Base-by-base conservation (phyloP, 2,329 filamentous ascomycete genomes). In the Pleoardoris graminearum region DNA sequence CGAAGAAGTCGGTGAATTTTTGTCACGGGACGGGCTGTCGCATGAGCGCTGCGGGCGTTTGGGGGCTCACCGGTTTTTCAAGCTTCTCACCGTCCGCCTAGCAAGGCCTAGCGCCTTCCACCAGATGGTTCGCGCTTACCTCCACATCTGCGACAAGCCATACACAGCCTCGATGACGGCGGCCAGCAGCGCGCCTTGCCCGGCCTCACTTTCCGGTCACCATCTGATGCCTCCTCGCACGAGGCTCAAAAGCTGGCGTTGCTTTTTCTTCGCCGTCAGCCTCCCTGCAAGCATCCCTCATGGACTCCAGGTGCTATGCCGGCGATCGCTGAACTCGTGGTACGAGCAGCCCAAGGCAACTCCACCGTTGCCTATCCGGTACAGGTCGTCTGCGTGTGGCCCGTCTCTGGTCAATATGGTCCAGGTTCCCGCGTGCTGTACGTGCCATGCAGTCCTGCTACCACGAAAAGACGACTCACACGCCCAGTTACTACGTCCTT, bases 401-500 rank as follows among this genome's bases (percentile, higher is more conserved):
- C 82, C 1, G 74, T 84, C 1, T 81, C 77, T 14, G 80, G 81
- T 0, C 82, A 84, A 60, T 85, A 85, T 60, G 82, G 82, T 0
- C 72, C 79, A 3, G 82, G 82, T 0, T 79, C 80, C 0, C 73
- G 82, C 57, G 66, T 81, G 32, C 63, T 84, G 77, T 83, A 64
- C 53, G 53, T 48, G 8, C 43, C 39, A 3, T 30, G 7, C 39
- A 12, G n/a, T 23, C 4, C 22, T 12, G 10, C 5, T n/a, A 21
- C 7, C 57, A 55, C 49, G 0, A n/a, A n/a, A 22, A 29, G 3
- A 17, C 7, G 7, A 58, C 58, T 44, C 50, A 27, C 50, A 38
- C 29, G 55, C 14, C 51, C 55, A 84, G 83, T 54, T 86, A 87
- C 67, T 88, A 89, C 65, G 77, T 82, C 37, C 79, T 88, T 1